Conservation (phyloP, 176 grass and related monocot species). For the Raddia distichophylla region DNA sequence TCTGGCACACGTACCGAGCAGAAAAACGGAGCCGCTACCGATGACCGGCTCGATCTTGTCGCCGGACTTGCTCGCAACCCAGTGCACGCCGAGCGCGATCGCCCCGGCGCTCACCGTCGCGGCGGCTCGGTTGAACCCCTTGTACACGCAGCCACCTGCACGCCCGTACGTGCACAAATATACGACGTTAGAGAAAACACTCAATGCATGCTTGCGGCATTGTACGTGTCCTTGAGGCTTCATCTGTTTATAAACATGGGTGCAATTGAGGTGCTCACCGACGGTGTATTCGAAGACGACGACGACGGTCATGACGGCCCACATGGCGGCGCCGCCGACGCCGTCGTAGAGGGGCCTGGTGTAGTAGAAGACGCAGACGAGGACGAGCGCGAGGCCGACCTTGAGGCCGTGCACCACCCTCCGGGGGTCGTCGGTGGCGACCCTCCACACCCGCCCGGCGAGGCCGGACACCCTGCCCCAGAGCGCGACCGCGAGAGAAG, state of each 20-base stretch:
- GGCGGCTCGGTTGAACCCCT: constrained; percentile 69
- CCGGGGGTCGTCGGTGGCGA: constrained; percentile 65
- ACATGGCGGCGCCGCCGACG: constrained; percentile 68
- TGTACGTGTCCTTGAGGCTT: not conserved
- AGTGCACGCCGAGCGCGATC: constrained; percentile 69
- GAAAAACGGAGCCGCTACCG: constrained; percentile 52
- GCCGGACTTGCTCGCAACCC: constrained; percentile 61
- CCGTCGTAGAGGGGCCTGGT: constrained; percentile 61
- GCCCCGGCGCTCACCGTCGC: constrained; percentile 59
- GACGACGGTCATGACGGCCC: constrained; percentile 72
- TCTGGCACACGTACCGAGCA: constrained; percentile 50
- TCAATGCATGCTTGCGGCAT: not conserved
- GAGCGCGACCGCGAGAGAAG: not conserved
- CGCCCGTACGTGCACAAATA: not conserved
- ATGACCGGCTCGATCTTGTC: constrained; percentile 52
- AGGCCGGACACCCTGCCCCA: constrained; percentile 26
- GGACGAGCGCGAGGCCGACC: constrained; percentile 62
- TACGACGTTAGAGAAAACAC: not conserved
- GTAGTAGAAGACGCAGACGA: constrained; percentile 76
- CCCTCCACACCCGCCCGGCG: constrained; percentile 43
- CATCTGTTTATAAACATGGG: not conserved
- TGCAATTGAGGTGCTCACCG: constrained; percentile 39
- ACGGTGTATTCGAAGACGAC: constrained; percentile 80
- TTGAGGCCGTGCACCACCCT: constrained; percentile 63
- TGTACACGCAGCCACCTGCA: constrained; percentile 74